Evolutionary conservation across 2,329 filamentous ascomycete species (phyloP), one percentile per base, ranked within the genome.

Genomic region (Fusarium bactridioides): DNA sequence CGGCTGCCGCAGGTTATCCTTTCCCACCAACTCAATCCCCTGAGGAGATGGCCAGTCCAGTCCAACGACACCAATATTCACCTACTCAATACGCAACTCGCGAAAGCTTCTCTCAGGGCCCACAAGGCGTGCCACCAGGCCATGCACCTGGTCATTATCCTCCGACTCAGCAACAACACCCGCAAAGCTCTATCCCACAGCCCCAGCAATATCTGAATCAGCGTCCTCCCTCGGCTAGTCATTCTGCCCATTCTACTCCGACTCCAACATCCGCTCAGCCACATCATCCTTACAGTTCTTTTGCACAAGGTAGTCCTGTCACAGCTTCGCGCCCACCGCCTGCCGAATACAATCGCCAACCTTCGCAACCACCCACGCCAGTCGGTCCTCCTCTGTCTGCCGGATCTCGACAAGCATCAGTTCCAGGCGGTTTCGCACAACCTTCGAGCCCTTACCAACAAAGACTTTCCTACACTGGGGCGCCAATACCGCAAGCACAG

Each of bases 201-300:
- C 86, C 85, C 19, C 82, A 83, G 62, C 73, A 81, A 31, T 81
- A 78, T 72, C 77, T 82, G 54, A 86, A 86, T 62, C 84, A 85
- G 68, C 81, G 88, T 74, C 89, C 89, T 45, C 87, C 87, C 62
- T 91, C 89, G 27, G 83, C 86, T 18, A 89, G 89, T 47, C 87
- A 87, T 65, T 91, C 89, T 31, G 82, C 86, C 10, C 87, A 90
- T 61, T 90, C 89, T 18, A 86, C 85, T 31, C 82, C 88, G 16
- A 91, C 89, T 40, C 89, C 89, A n/a, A 90, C 88, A 11, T 90
- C 89, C 43, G 86, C 88, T 21, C 88, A 90, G 51, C 87, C 86
- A 76, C 88, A 90, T 78, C 86, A 86, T 50, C 84, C 85, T 13
- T 88, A 86, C 73, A 85, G 85, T 18, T 79, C 82, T 33, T 88